Evolutionary conservation across 2,329 filamentous ascomycete species (phyloP).

Genomic region (Plenodomus lindquistii): DNA sequence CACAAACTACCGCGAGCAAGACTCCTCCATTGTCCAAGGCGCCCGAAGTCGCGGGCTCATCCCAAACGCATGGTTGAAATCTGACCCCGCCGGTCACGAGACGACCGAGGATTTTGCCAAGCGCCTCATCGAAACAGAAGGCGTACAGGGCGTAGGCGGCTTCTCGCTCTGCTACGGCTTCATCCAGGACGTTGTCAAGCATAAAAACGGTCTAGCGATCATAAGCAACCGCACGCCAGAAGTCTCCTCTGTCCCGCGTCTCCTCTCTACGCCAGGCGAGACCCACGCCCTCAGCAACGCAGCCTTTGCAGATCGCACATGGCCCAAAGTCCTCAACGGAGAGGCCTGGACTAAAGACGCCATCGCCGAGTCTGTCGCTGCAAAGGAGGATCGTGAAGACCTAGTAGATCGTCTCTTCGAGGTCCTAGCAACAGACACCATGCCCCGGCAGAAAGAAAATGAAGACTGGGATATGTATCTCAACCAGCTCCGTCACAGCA

Average conservation of each 20-base stretch:
- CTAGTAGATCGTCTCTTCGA: conserved; percentile 58
- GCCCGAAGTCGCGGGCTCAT: conserved; percentile 62
- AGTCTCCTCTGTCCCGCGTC: conserved; percentile 55
- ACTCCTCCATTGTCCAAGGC: conserved; percentile 46
- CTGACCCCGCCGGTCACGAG: conserved; percentile 39
- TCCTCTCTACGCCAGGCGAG: conserved; percentile 54
- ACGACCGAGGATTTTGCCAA: conserved; percentile 57
- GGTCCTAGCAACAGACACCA: conserved; percentile 58
- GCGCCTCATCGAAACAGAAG: conserved; percentile 58
- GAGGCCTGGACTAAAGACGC: conserved; percentile 57
- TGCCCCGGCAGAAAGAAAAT: conserved; percentile 55
- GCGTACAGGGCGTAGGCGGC: conserved; percentile 62
- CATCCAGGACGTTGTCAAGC: conserved; percentile 49
- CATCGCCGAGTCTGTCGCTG: conserved; percentile 51
- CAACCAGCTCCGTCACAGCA: conserved; percentile 60
- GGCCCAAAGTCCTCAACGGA: conserved; percentile 65
- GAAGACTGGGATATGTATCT: conserved; percentile 61
- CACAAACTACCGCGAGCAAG: conserved; percentile 66
- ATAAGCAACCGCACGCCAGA: conserved; percentile 65
- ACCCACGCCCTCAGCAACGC: conserved; percentile 66
- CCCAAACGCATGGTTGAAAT: conserved; percentile 62
- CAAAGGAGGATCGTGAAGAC: conserved; percentile 51
- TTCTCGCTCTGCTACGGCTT: conserved; percentile 66
- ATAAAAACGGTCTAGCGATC: conserved; percentile 53
- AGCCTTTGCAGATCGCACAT: conserved; percentile 60